Conservation (phyloP, 352 stramenopile genomes). For the Phytophthora podocarpi region DNA sequence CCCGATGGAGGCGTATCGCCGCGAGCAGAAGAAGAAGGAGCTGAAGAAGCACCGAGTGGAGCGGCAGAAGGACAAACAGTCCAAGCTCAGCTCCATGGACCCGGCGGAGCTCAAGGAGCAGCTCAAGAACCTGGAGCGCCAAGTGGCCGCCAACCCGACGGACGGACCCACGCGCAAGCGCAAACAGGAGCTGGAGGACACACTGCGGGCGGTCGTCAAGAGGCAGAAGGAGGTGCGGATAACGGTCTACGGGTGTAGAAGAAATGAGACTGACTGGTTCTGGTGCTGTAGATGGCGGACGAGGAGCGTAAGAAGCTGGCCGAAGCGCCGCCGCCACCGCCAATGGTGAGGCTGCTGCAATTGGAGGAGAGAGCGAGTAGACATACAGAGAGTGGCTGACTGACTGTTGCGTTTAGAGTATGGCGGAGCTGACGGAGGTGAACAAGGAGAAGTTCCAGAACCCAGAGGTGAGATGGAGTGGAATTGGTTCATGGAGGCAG, state of each 20-base stretch:
- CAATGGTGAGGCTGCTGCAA: constrained; percentile 30
- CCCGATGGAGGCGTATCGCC: constrained; percentile 74
- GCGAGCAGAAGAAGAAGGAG: constrained; percentile 88
- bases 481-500: not conserved
- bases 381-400: not conserved
- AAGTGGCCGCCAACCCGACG: constrained; percentile 61
- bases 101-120: constrained; percentile 54
- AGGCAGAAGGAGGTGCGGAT: constrained; percentile 61
- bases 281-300: constrained; percentile 42
- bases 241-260: not conserved
- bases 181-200: constrained; percentile 83
- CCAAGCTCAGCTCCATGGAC: constrained; percentile 67
- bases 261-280: not conserved
- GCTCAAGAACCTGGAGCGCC: constrained; percentile 69
- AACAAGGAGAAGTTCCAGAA: constrained; percentile 77
- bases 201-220: constrained; percentile 67
- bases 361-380: not conserved
- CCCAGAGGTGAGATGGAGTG: constrained; percentile 56
- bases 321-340: constrained; percentile 28
- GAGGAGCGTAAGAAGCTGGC: constrained; percentile 46
- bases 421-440: constrained; percentile 51
- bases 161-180: constrained; percentile 73
- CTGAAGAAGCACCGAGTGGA: constrained; percentile 77
- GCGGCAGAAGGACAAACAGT: constrained; percentile 62
- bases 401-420: constrained; percentile 43